Base-by-base conservation (phyloP, 2,329 filamentous ascomycete species). In the Fusarium acutatum region DNA sequence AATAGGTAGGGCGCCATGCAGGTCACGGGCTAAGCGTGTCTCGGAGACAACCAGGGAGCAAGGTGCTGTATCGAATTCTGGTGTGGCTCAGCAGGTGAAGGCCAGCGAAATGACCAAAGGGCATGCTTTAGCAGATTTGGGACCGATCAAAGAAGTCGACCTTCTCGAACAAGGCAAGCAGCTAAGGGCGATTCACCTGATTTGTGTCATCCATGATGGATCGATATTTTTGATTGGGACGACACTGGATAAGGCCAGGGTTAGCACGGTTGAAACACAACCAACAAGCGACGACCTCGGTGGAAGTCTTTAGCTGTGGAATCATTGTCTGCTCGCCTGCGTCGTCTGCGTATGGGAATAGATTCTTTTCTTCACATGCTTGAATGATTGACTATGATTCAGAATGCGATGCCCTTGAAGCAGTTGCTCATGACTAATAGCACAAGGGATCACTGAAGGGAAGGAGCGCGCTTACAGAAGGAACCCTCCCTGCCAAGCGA, bases 11-110 rank as follows among this genome's bases (percentile, higher is more conserved):
- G 47, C 47, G 35, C 50, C 61, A 64, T 77, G 72, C 74, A 74
- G 64, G 60, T 60, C 71, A 73, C 67, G 62, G 63, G 52, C 73
- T 66, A 68, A 66, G 64, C 56, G 70, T 69, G 76, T 78, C 73
- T 78, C 75, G 64, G 67, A 69, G 49, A 50, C 32, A 44, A 56
- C 71, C 63, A 64, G 71, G 76, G 67, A 64, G 60, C 61, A 65
- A 60, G 56, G 69, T 60, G 34, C 35, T 69, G 76, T 75, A 53
- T 78, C 73, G 67, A 64, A 73, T 75, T 76, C 52, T 73, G 76
- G 76, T 78, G 75, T 77, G 74, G 73, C 74, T 64, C 58, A 66
- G 53, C 41, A 59, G 40, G n/a, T 65, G 43, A 60, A 47, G 60
- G 28, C 34, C 53, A 34, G 53, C 50, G 28, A 65, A 26, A 57